Evolutionary conservation across 169 alveolate species (phyloP).

Genomic region (Cryptosporidium felis): DNA sequence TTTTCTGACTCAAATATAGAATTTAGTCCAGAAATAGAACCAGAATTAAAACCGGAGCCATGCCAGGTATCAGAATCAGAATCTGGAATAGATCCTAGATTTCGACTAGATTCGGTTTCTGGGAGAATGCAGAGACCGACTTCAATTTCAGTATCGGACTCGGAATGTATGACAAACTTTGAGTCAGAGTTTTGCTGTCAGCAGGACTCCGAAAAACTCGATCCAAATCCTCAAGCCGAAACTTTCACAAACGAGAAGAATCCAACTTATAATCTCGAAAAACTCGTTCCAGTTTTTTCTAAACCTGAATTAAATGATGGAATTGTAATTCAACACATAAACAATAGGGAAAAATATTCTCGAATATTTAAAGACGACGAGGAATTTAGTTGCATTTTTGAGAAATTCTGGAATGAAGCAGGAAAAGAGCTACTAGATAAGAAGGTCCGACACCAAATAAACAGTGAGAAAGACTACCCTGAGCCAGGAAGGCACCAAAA

Average conservation of each 20-base stretch:
- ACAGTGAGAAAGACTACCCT: too few species aligned
- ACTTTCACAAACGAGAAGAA: not conserved
- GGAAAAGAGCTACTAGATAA: not conserved
- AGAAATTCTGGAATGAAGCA: slow-evolving; percentile 38
- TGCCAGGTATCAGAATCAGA: too few species aligned
- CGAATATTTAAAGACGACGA: slow-evolving; percentile 10
- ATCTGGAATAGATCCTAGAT: too few species aligned
- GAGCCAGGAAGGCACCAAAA: too few species aligned
- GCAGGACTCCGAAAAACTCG: slow-evolving; percentile 49
- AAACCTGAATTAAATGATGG: not conserved
- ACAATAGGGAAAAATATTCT: not conserved
- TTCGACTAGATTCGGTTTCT: too few species aligned
- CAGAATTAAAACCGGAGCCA: too few species aligned
- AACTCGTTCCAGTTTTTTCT: not conserved
- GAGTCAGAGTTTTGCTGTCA: slow-evolving; percentile 62
- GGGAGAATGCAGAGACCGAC: slow-evolving; percentile 39
- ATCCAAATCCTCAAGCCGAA: slow-evolving; percentile 9
- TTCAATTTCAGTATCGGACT: not conserved
- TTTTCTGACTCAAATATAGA: too few species aligned
- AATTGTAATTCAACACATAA: not conserved
- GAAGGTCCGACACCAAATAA: too few species aligned
- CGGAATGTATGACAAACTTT: not conserved
- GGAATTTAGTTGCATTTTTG: slow-evolving; percentile 11
- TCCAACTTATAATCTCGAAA: not conserved
- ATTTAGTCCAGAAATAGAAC: too few species aligned